Evolutionary conservation across 2,329 filamentous ascomycete species (phyloP).

Genomic region (Paecilomyces niveus): DNA sequence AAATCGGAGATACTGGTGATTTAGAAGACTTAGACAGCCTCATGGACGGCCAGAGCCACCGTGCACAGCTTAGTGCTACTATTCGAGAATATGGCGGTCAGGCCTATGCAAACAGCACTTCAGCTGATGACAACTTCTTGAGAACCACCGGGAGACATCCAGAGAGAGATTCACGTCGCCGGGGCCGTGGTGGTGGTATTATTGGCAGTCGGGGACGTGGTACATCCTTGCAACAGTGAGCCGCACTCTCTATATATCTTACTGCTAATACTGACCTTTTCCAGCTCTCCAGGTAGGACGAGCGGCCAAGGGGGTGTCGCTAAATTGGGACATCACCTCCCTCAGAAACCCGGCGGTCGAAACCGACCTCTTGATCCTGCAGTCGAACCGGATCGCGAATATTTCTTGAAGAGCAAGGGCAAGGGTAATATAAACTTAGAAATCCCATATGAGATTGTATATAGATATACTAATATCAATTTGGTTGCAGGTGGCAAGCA

Average conservation of each 20-base stretch:
- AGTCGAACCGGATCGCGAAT: constrained; percentile 7
- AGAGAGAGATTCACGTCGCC: not conserved
- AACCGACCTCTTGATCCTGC: constrained; percentile 12
- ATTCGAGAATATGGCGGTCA: constrained; percentile 13
- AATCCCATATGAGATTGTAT: not conserved
- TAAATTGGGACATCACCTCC: constrained; percentile 3
- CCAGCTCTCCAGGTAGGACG: constrained; percentile 1
- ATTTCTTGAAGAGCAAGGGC: constrained; percentile 1
- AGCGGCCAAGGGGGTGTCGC: constrained; percentile 2
- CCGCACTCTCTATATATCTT: not conserved
- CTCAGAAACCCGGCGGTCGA: not conserved
- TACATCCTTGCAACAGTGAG: not conserved
- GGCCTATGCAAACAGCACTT: constrained; percentile 2
- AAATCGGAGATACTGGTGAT: constrained; percentile 21
- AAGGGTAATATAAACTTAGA: not conserved
- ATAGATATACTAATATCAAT: not conserved
- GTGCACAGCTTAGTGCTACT: constrained; percentile 18
- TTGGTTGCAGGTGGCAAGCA: not conserved
- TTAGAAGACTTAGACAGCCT: constrained; percentile 24
- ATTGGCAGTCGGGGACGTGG: constrained; percentile 15
- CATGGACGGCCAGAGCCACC: constrained; percentile 33
- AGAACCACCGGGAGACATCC: not conserved
- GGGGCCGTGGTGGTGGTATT: constrained; percentile 19
- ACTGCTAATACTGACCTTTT: not conserved
- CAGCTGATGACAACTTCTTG: constrained; percentile 2